Percentiles rank a stretch among this genome's conserved stretches.
phyloP scores from a whole-genome alignment of 2,329 filamentous ascomycete genomes.

The Mariannaea elegans region DNA sequence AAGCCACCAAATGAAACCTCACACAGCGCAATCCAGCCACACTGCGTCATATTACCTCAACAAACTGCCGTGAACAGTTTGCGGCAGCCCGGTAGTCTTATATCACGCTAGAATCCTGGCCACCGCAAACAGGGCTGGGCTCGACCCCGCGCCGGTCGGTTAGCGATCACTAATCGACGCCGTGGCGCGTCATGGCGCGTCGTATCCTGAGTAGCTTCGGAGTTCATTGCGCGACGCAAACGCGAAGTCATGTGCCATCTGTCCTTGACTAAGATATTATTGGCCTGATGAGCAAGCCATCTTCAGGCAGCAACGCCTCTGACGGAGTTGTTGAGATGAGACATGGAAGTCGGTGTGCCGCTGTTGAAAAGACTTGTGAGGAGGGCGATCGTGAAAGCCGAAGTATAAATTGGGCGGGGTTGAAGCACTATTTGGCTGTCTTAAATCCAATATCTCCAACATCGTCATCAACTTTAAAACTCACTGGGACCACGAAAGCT shows the following conservation, averaged over 20 bases:
- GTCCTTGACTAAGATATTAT: conserved; percentile 14
- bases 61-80: neutral
- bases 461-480: neutral
- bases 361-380: neutral
- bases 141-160: conserved; percentile 6
- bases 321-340: conserved; percentile 11
- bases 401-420: conserved; percentile 29
- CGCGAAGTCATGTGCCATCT: conserved; percentile 39
- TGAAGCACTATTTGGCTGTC: neutral
- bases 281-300: conserved; percentile 30
- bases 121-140: neutral
- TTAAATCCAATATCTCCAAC: neutral
- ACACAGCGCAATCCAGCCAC: neutral
- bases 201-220: conserved; percentile 9
- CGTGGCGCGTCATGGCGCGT: conserved; percentile 23
- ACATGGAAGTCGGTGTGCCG: neutral
- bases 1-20: neutral
- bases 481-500: too few relatives aligned
- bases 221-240: conserved; percentile 26
- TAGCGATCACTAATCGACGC: conserved; percentile 19
- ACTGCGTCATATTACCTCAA: neutral
- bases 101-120: neutral
- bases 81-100: neutral
- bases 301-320: conserved; percentile 35
- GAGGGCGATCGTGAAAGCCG: neutral